A percentile compares a stretch with the other conserved stretches of the same genome.
Evolutionary conservation across 352 stramenopile species (phyloP).

Genomic region (Phytophthora colocasiae): DNA sequence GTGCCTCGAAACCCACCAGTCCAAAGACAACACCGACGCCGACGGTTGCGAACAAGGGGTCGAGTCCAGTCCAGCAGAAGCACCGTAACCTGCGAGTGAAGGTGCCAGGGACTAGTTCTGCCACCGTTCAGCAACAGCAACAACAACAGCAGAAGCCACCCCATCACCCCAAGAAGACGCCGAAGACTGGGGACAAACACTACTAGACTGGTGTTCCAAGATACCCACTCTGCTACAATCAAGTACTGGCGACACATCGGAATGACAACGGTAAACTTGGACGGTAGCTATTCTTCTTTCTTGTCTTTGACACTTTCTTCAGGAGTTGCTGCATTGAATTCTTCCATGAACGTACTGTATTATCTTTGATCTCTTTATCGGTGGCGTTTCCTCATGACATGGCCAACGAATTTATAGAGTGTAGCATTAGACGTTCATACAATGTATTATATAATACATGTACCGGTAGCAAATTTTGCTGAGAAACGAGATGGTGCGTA

Average conservation of each 20-base stretch:
- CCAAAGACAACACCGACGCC: conserved; percentile 3
- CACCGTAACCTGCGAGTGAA: conserved; percentile 2
- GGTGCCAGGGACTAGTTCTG: too few relatives aligned
- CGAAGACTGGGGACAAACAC: background rate
- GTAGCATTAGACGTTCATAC: too few relatives aligned
- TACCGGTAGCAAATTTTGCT: too few relatives aligned
- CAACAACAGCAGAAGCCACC: background rate
- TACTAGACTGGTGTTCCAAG: background rate
- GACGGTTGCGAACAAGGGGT: background rate
- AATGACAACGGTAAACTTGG: conserved; percentile 11
- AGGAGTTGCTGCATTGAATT: too few relatives aligned
- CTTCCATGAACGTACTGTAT: too few relatives aligned
- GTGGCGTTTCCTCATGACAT: too few relatives aligned
- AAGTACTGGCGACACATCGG: conserved; percentile 10
- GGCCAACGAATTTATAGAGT: too few relatives aligned
- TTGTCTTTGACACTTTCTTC: too few relatives aligned
- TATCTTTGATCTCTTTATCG: too few relatives aligned
- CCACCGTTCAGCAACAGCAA: background rate
- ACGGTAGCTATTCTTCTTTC: background rate
- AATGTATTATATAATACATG: too few relatives aligned
- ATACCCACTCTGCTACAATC: background rate
- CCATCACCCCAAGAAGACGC: conserved; percentile 2
- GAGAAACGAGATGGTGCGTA: too few relatives aligned
- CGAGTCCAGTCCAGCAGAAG: background rate
- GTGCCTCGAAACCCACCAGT: conserved; percentile 2